A percentile compares a stretch with the other conserved stretches of the same genome.
Evolutionary conservation across 352 stramenopile genomes (phyloP).

Genomic region (Phytophthora citrophthora): DNA sequence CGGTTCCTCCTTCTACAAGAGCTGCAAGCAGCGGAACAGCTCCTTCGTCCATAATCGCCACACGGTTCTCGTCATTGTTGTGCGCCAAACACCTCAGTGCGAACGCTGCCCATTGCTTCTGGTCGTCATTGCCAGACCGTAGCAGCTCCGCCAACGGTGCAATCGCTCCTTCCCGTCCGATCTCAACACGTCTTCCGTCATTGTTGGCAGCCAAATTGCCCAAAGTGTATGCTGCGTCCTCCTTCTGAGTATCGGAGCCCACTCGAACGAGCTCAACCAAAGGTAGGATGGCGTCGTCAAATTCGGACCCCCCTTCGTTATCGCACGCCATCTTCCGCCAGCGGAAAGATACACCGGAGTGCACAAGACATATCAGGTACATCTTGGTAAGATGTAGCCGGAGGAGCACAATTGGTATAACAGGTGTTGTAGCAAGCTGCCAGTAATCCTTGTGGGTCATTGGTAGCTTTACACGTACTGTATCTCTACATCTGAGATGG

Average conservation of each 20-base stretch:
- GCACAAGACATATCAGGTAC: too few relatives aligned
- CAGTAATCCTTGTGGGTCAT: too few relatives aligned
- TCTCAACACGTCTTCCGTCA: conserved; percentile 13
- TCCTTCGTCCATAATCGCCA: conserved; percentile 12
- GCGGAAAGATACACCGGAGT: too few relatives aligned
- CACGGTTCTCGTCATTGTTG: background rate
- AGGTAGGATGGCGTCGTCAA: conserved; percentile 22
- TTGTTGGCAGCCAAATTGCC: conserved; percentile 16
- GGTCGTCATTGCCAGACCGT: background rate
- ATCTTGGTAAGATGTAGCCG: too few relatives aligned
- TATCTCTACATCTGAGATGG: too few relatives aligned
- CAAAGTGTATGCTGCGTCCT: conserved; percentile 26
- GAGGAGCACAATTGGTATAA: too few relatives aligned
- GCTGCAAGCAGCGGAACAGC: background rate
- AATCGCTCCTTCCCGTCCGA: conserved; percentile 24
- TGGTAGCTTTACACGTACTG: too few relatives aligned
- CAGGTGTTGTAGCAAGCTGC: too few relatives aligned
- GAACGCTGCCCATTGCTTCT: conserved; percentile 16
- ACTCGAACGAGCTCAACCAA: conserved; percentile 22
- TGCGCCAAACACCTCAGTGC: conserved; percentile 10
- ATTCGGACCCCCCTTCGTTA: conserved; percentile 11
- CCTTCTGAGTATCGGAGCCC: conserved; percentile 21
- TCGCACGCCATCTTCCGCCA: conserved; percentile 25
- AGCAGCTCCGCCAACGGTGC: conserved; percentile 16
- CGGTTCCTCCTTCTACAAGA: conserved; percentile 4